Percentiles rank a stretch among this genome's conserved stretches.
Conservation (phyloP, 1,139 yeast species). For the Hanseniaspora sp. region DNA sequence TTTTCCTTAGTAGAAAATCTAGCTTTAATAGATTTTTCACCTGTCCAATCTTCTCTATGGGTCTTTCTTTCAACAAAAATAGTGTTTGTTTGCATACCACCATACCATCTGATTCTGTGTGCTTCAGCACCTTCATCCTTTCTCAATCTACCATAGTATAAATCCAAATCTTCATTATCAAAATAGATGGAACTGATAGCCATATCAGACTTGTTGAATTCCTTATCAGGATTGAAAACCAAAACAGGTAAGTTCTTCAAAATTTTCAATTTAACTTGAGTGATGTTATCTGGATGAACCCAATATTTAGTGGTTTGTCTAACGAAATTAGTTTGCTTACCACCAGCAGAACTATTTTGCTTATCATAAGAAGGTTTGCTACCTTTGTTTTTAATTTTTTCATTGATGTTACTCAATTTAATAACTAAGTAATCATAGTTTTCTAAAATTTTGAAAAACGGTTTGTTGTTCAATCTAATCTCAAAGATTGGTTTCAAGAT, state of each 20-base stretch:
- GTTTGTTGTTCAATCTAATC: constrained; percentile 82
- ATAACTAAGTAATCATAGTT: constrained; percentile 84
- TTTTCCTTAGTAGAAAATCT: constrained; percentile 87
- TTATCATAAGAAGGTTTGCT: constrained; percentile 82
- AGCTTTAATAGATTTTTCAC: constrained; percentile 95
- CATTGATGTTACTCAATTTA: constrained; percentile 77
- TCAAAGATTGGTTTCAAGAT: constrained; percentile 83
- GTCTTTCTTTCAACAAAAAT: constrained; percentile 95
- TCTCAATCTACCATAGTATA: constrained; percentile 85
- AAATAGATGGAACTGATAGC: constrained; percentile 95
- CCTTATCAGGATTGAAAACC: constrained; percentile 92
- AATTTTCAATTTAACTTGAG: constrained; percentile 87
- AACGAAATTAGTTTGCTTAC: constrained; percentile 92
- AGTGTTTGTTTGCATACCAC: constrained; percentile 88
- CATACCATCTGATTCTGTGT: constrained; percentile 95
- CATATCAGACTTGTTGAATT: constrained; percentile 84
- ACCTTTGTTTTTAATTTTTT: constrained; percentile 88
- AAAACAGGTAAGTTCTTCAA: constrained; percentile 91
- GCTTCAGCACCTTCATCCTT: constrained; percentile 99
- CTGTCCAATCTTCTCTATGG: constrained; percentile 99
- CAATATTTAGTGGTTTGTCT: constrained; percentile 97
- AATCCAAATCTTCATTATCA: constrained; percentile 77
- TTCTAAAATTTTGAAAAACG: constrained; percentile 68
- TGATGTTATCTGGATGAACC: constrained; percentile 98
- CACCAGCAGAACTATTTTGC: constrained; percentile 69